Percentiles rank a stretch among this genome's conserved stretches.
phyloP scores from a whole-genome alignment of 306 rosid genomes.

The Chamaecrista fasciculata region DNA sequence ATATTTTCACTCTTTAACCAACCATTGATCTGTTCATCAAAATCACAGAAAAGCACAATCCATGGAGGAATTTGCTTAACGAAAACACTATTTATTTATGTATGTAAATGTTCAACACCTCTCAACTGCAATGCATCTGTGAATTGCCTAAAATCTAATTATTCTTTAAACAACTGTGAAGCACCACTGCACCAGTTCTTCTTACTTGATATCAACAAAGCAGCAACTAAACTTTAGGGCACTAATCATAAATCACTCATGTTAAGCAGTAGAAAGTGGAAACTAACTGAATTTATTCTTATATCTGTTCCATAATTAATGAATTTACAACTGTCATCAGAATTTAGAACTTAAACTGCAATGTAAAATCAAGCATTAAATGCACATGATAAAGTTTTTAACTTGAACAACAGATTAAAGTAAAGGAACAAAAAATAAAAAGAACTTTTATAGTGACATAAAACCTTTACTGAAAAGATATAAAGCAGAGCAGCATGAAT shows the following conservation, averaged over 20 bases:
- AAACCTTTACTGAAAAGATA: not conserved
- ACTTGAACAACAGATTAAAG: not conserved
- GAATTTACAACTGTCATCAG: not conserved
- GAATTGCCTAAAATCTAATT: not conserved
- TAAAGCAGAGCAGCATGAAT: not conserved
- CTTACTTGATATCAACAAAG: not conserved
- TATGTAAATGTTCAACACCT: not conserved
- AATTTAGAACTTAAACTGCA: not conserved
- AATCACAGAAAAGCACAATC: not conserved
- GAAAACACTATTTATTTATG: not conserved
- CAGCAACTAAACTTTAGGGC: not conserved
- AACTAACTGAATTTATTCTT: not conserved
- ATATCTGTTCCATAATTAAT: conserved; percentile 6
- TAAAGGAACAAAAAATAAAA: not conserved
- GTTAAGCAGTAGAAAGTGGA: not conserved
- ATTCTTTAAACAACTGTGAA: not conserved
- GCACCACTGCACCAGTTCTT: too few species aligned
- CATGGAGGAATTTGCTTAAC: not conserved
- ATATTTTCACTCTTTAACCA: conserved; percentile 3
- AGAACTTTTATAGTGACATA: not conserved
- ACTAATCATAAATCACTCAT: not conserved
- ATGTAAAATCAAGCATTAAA: not conserved
- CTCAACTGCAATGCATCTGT: conserved; percentile 8
- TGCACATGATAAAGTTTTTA: not conserved
- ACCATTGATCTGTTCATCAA: conserved; percentile 3